phyloP scores from a whole-genome alignment of 306 rosid genomes.

The Castanea sativa region DNA sequence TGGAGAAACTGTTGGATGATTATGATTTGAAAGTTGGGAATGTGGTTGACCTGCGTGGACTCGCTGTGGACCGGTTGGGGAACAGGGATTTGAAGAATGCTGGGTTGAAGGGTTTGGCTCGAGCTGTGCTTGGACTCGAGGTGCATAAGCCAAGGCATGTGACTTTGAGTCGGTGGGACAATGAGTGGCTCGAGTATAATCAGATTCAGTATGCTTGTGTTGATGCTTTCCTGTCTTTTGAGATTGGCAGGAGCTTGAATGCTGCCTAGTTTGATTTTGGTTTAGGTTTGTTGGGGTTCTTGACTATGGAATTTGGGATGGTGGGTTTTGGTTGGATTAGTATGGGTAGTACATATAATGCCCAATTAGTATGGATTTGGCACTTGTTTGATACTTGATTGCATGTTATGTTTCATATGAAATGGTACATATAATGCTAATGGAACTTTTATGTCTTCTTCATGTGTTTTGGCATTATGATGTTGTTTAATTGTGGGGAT shows the following conservation, averaged over 20 bases:
- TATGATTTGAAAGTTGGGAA: slow-evolving; percentile 26
- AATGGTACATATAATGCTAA: too few relatives aligned
- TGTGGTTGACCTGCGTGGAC: slow-evolving; percentile 27
- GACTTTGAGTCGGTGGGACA: slow-evolving; percentile 53
- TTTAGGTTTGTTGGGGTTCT: background rate
- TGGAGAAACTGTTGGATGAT: slow-evolving; percentile 31
- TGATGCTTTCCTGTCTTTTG: slow-evolving; percentile 49
- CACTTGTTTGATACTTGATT: too few relatives aligned
- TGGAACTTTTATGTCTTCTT: too few relatives aligned
- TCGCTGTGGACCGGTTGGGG: slow-evolving; percentile 16
- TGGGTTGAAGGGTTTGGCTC: slow-evolving; percentile 42
- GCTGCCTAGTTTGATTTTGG: background rate
- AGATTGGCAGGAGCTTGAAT: slow-evolving; percentile 31
- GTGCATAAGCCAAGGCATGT: slow-evolving; percentile 38
- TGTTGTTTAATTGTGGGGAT: too few relatives aligned
- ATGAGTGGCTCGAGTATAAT: slow-evolving; percentile 28
- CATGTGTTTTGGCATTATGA: too few relatives aligned
- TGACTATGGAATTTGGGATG: background rate
- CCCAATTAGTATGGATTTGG: too few relatives aligned
- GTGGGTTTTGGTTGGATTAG: background rate
- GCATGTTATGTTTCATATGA: too few relatives aligned
- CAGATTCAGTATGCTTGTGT: slow-evolving; percentile 53
- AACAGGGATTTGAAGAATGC: slow-evolving; percentile 18
- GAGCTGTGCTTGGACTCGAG: slow-evolving; percentile 30
- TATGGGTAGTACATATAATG: too few relatives aligned